phyloP scores from a whole-genome alignment of 2,329 filamentous ascomycete species.

The Claviceps africana region DNA sequence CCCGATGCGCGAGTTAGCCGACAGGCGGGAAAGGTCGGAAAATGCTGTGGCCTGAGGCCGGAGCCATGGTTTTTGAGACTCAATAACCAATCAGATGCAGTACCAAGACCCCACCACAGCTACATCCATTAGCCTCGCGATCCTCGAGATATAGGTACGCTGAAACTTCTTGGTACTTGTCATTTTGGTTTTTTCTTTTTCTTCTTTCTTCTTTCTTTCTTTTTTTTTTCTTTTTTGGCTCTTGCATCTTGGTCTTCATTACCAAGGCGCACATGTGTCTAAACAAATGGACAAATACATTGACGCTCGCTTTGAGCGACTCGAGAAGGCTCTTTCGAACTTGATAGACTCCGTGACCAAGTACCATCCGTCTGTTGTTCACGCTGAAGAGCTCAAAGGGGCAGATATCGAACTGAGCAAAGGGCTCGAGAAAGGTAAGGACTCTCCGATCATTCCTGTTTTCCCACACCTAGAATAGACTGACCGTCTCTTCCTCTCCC shows the following conservation, averaged over 20 bases:
- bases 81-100: conserved; percentile 6
- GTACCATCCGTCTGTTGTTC: conserved; percentile 59
- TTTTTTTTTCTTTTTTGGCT: too few species aligned
- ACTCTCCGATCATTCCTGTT: not conserved
- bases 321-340: conserved; percentile 51
- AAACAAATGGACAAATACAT: conserved; percentile 46
- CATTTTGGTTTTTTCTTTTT: not conserved
- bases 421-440: conserved; percentile 49
- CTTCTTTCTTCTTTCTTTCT: too few species aligned
- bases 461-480: too few species aligned
- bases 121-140: not conserved
- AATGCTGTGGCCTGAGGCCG: conserved; percentile 17
- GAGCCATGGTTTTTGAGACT: conserved; percentile 2
- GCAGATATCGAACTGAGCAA: conserved; percentile 55
- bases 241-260: too few species aligned
- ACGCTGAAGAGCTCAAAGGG: conserved; percentile 53
- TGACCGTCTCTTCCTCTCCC: not conserved
- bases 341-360: conserved; percentile 70
- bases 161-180: not conserved
- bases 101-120: conserved; percentile 9
- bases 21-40: conserved; percentile 18
- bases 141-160: not conserved
- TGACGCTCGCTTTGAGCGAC: conserved; percentile 48
- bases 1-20: conserved; percentile 21
- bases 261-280: not conserved